A percentile compares a stretch with the other conserved stretches of the same genome.
phyloP scores from a whole-genome alignment of 2,329 filamentous ascomycete species.

The Ascocoryne sarcoides region DNA sequence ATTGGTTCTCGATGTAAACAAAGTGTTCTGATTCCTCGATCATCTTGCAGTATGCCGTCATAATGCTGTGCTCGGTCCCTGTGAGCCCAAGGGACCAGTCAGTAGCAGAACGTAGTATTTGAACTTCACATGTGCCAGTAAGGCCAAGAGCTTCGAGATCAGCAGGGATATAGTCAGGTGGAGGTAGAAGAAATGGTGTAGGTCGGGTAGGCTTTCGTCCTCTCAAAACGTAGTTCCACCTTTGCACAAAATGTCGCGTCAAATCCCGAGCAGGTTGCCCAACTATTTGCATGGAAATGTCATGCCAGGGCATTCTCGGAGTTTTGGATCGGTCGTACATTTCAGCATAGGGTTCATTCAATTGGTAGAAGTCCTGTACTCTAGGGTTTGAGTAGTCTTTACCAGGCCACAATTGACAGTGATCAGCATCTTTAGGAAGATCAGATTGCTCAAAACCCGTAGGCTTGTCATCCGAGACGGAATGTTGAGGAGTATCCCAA shows the following conservation, averaged over 20 bases:
- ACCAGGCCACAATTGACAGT: slow-evolving; percentile 92
- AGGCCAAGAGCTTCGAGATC: slow-evolving; percentile 84
- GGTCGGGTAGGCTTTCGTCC: slow-evolving; percentile 89
- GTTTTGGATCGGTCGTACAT: slow-evolving; percentile 92
- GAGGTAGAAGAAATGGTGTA: slow-evolving; percentile 85
- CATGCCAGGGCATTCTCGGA: slow-evolving; percentile 97
- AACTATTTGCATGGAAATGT: slow-evolving; percentile 95
- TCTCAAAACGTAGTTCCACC: slow-evolving; percentile 94
- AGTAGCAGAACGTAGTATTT: slow-evolving; percentile 83
- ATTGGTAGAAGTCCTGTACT: slow-evolving; percentile 87
- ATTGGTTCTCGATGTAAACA: slow-evolving; percentile 98
- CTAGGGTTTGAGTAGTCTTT: slow-evolving; percentile 98
- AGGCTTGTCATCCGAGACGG: slow-evolving; percentile 82
- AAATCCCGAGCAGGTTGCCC: slow-evolving; percentile 91
- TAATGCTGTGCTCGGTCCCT: slow-evolving; percentile 86
- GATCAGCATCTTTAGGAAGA: slow-evolving; percentile 76
- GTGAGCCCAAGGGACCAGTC: slow-evolving; percentile 90
- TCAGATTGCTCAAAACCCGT: slow-evolving; percentile 82
- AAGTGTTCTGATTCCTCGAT: slow-evolving; percentile 95
- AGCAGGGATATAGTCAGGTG: slow-evolving; percentile 79
- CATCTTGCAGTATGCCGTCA: slow-evolving; percentile 88
- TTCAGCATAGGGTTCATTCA: slow-evolving; percentile 93
- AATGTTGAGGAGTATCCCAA: slow-evolving; percentile 94
- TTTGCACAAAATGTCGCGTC: slow-evolving; percentile 91
- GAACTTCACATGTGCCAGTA: slow-evolving; percentile 90